Conservation (phyloP, 208 protist genomes). For the Trypanosoma cruzi region DNA sequence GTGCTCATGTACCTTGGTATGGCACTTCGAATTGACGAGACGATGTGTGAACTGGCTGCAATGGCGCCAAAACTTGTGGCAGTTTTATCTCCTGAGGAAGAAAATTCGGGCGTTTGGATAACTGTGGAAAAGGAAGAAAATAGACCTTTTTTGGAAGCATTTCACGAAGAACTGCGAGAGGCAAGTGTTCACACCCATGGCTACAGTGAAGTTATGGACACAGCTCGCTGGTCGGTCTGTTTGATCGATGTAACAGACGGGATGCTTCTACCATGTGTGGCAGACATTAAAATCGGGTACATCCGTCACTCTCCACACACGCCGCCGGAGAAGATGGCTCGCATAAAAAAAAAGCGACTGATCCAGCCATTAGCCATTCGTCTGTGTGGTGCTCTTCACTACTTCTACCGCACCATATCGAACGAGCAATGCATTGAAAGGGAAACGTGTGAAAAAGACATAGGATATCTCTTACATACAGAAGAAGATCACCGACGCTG, state of each 20-base stretch:
- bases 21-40: conserved; percentile 8
- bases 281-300: conserved; percentile 80
- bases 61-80: conserved; percentile 27
- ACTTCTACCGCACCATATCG: conserved; percentile 1
- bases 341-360: conserved; percentile 53
- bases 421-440: conserved; percentile 3
- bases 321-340: conserved; percentile 44
- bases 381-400: conserved; percentile 58
- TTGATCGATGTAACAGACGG: conserved; percentile 59
- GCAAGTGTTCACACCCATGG: background rate
- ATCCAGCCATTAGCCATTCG: conserved; percentile 49
- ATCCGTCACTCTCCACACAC: conserved; percentile 76
- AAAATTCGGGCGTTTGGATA: conserved; percentile 27
- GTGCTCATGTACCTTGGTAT: conserved; percentile 60
- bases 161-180: conserved; percentile 28
- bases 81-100: conserved; percentile 3
- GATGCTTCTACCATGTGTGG: conserved; percentile 51
- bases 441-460: conserved; percentile 43
- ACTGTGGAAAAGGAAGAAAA: conserved; percentile 30
- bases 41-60: conserved; percentile 1
- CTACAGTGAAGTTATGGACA: conserved; percentile 21
- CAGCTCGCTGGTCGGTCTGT: conserved; percentile 46
- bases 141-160: conserved; percentile 36
- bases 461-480: conserved; percentile 43
- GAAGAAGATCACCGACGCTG: conserved; percentile 35